phyloP scores from a whole-genome alignment of 1,139 yeast species.

The Komagataea norvegica region DNA sequence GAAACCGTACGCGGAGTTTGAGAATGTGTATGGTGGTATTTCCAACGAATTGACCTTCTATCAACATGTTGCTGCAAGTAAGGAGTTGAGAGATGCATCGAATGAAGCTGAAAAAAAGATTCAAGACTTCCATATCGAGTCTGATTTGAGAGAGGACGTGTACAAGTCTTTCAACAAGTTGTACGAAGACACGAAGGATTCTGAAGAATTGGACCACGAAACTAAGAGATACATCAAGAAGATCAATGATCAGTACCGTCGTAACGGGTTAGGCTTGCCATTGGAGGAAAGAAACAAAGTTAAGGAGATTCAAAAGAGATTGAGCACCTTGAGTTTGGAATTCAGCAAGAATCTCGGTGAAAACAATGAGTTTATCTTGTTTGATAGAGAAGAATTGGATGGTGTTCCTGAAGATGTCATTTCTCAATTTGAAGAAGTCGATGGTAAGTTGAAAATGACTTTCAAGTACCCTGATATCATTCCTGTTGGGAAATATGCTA shows the following conservation, averaged over 20 bases:
- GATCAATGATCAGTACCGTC: conserved; percentile 47
- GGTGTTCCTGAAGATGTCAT: conserved; percentile 69
- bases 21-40: conserved; percentile 42
- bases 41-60: conserved; percentile 55
- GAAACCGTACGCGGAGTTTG: conserved; percentile 44
- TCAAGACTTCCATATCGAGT: conserved; percentile 55
- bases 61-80: conserved; percentile 62
- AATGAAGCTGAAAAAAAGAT: conserved; percentile 55
- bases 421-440: conserved; percentile 48
- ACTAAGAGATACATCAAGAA: conserved; percentile 54
- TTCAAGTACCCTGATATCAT: conserved; percentile 76
- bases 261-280: conserved; percentile 65
- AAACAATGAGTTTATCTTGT: conserved; percentile 55
- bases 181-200: conserved; percentile 31
- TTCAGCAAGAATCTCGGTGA: conserved; percentile 67
- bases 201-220: conserved; percentile 46
- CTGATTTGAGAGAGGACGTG: conserved; percentile 63
- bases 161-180: conserved; percentile 54
- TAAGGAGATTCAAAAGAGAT: conserved; percentile 51
- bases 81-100: conserved; percentile 66
- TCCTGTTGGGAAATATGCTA: conserved; percentile 72
- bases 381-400: conserved; percentile 58
- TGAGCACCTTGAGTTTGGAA: conserved; percentile 52
- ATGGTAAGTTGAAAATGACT: conserved; percentile 51
- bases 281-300: conserved; percentile 50